A percentile compares a stretch with the other conserved stretches of the same genome.
Conservation (phyloP, 164 flowering plant species). For the Sedum album region DNA sequence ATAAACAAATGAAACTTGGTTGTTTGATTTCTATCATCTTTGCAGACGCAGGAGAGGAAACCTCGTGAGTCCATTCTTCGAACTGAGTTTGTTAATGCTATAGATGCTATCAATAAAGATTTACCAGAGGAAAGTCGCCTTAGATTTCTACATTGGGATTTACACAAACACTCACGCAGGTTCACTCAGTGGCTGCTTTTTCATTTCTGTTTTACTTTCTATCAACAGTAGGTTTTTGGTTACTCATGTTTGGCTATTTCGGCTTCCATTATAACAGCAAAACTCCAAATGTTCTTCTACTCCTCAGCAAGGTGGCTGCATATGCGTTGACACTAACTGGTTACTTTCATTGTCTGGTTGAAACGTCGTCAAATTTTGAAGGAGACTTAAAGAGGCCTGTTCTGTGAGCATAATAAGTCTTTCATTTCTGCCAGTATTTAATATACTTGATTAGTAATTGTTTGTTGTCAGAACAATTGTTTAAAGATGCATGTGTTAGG, state of each 20-base stretch:
- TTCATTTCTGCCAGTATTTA: too few species aligned
- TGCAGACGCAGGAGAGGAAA: constrained; percentile 79
- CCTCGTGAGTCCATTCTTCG: constrained; percentile 96
- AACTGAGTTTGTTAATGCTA: constrained; percentile 83
- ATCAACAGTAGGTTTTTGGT: background rate
- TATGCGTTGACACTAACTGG: constrained; percentile 75
- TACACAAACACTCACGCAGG: constrained; percentile 73
- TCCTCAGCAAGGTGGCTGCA: constrained; percentile 65
- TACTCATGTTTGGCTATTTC: background rate
- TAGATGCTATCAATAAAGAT: constrained; percentile 72
- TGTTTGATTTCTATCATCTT: background rate
- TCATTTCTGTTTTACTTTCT: background rate
- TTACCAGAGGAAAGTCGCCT: constrained; percentile 63
- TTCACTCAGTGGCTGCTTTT: constrained; percentile 14
- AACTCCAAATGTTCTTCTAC: constrained; percentile 51
- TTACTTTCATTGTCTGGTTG: constrained; percentile 64
- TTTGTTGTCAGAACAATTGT: too few species aligned
- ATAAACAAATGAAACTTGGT: background rate
- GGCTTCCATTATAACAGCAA: constrained; percentile 38
- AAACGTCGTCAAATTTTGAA: constrained; percentile 30
- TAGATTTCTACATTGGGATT: constrained; percentile 93
- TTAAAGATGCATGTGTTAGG: too few species aligned
- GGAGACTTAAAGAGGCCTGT: constrained; percentile 20
- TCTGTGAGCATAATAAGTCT: constrained; percentile 46
- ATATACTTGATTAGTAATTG: background rate